Evolutionary conservation across 768 basidiomycete genomes (phyloP), one percentile per base, ranked within the genome.

Genomic region (Boletales sp.): DNA sequence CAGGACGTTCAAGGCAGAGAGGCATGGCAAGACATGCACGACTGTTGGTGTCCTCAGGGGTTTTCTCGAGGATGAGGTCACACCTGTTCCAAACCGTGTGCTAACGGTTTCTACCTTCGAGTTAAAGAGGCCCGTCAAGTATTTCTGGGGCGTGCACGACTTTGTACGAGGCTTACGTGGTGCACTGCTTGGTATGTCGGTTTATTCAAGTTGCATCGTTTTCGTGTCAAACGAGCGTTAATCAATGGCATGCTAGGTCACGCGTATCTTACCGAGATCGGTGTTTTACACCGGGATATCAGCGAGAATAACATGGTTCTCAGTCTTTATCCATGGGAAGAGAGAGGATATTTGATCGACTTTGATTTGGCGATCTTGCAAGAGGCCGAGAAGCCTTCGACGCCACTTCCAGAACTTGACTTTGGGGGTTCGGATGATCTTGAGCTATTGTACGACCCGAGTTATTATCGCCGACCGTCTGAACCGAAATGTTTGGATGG

Each of bases 231-330:
- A 27, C 24, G 24, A 27, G 21, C 37, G n/a, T 19, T 37, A 30
- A 45, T 29, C n/a, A 7, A 27, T 17, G 2, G 14, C 24, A 21
- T 45, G 24, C 4, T 27, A 45, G 45, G 61, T 0, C 62, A 60
- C 12, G 24, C 54, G 32, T 59, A 41, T 42, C 54, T 63, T 2
- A 53, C 48, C 3, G 27, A n/a, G 0, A 50, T 53, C 9, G 63
- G 60, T 1, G 59, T 73, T 39, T 45, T 70, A 4, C 69, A 71
- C 36, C 57, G 68, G 4, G 66, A 72, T 41, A 54, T 45, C 27
- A 45, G 36, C 45, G 27, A 45, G 37, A 38, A 45, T 17, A 45
- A 70, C 40, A 57, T 73, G 3, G 60, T 73, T 21, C 64, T 71
- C 3, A 52, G 56, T 1, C 48, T 29, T 15, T 41, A 24, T 13